Base-by-base conservation (phyloP, 2,329 filamentous ascomycete species). In the Nigrospora oryzae region DNA sequence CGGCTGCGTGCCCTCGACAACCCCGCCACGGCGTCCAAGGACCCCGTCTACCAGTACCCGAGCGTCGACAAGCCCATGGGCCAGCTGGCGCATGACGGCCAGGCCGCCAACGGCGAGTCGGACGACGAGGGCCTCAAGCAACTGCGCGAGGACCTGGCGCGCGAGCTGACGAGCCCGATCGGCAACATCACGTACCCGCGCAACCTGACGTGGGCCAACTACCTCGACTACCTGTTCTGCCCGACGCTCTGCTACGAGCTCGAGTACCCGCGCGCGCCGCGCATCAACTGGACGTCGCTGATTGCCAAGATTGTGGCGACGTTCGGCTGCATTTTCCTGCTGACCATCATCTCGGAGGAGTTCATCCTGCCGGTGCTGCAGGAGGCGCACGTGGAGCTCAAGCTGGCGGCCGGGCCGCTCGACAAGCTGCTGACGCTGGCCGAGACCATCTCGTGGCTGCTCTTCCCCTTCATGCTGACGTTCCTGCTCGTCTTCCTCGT, bases 181-280 rank as follows among this genome's bases (percentile, higher is more conserved):
- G 93, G 93, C 48, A 85, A 85, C 56, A 81, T 93, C 51, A 91
- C 89, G 0, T 98, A 95, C 62, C 93, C 93, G 1, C 75, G 81
- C 51, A 98, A 97, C 63, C 75, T 98, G 39, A 93, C 86, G 0
- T 74, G 84, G 63, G 56, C 69, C 53, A 97, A 97, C 67, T 96
- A 87, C 60, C 53, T 79, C 46, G 93, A 97, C 68, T 97, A 84
- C 62, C 70, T 96, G 11, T 79, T 93, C 59, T 97, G 90, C 58
- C 93, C 93, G 14, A 98, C 93, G 0, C 77, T 98, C 16, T 98
- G 93, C 73, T 98, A 98, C 66, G 93, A 98, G 66, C 75, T 97
- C 41, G 91, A 97, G 63, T 98, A 97, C 63, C 93, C 93, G 2
- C 84, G 93, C 40, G 89, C 79, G 11, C 62, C 75, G 12, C 68